These are phyloP conservation scores for Senna siamea DNA, from an alignment of 306 rosid species.

Conservation along the genomic window DNA sequence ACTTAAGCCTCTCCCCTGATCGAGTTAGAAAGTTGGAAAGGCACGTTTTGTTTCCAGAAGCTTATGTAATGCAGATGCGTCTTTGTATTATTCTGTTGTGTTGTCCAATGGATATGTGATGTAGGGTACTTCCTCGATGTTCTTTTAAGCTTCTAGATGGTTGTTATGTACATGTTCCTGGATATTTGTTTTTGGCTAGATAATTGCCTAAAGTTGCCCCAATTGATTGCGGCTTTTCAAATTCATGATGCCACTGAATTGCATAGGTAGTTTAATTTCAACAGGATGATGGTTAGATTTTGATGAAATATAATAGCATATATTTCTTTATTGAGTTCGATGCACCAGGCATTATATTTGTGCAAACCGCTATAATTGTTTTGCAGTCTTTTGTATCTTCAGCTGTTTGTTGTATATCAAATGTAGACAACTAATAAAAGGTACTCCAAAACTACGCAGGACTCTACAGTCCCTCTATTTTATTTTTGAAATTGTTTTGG, in stretches of 20 bases:
- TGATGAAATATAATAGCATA: not conserved
- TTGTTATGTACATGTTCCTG: constrained; percentile 18
- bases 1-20: not conserved
- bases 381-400: too few relatives aligned
- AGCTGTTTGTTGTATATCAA: not conserved
- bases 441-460: not conserved
- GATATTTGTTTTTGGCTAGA: not conserved
- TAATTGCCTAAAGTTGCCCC: not conserved
- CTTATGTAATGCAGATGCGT: constrained; percentile 27
- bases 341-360: not conserved
- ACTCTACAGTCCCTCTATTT: not conserved
- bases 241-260: constrained; percentile 33
- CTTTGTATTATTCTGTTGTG: constrained; percentile 40
- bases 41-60: not conserved
- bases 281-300: not conserved
- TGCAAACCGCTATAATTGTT: too few relatives aligned
- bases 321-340: not conserved
- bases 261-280: not conserved
- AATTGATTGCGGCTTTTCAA: not conserved
- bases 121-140: not conserved
- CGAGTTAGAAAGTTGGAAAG: constrained; percentile 26
- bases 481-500: not conserved
- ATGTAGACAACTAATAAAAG: not conserved
- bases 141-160: constrained; percentile 15
- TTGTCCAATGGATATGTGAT: constrained; percentile 14